Conservation (phyloP, 768 basidiomycete species). For the Pulveroboletus sp. region DNA sequence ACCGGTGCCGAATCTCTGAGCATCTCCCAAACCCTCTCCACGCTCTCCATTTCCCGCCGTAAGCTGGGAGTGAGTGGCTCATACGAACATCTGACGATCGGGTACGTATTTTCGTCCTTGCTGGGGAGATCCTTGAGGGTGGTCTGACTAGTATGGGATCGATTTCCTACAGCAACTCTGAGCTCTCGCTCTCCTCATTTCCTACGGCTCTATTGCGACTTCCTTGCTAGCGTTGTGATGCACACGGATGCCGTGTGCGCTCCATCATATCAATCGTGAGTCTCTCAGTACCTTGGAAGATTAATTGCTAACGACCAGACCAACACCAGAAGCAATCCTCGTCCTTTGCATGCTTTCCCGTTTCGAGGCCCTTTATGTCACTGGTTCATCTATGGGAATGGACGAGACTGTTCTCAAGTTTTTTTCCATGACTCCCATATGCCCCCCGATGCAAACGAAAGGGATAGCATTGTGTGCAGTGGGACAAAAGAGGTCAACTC, state of each 20-base stretch:
- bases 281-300: not conserved
- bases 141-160: no score
- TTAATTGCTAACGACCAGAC: not conserved
- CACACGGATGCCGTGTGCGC: constrained; percentile 81
- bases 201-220: constrained; percentile 48
- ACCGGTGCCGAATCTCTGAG: no score
- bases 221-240: no score
- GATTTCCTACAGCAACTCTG: constrained; percentile 81
- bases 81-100: constrained; percentile 51
- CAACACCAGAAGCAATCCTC: constrained; percentile 86
- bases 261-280: constrained; percentile 75
- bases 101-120: constrained; percentile 85
- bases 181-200: constrained; percentile 82
- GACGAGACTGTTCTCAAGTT: no score
- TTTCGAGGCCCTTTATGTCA: no score
- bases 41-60: no score
- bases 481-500: constrained; percentile 6
- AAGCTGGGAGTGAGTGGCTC: no score
- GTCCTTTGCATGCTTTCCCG: constrained; percentile 52
- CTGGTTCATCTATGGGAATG: no score
- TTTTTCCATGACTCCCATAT: constrained; percentile 65
- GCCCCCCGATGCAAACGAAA: constrained; percentile 74
- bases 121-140: constrained; percentile 62
- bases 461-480: constrained; percentile 66
- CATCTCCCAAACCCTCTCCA: no score